Evolutionary conservation across 2,329 filamentous ascomycete genomes (phyloP), one percentile per base, ranked within the genome.

Genomic region (Ploettnerulaceae sp.): DNA sequence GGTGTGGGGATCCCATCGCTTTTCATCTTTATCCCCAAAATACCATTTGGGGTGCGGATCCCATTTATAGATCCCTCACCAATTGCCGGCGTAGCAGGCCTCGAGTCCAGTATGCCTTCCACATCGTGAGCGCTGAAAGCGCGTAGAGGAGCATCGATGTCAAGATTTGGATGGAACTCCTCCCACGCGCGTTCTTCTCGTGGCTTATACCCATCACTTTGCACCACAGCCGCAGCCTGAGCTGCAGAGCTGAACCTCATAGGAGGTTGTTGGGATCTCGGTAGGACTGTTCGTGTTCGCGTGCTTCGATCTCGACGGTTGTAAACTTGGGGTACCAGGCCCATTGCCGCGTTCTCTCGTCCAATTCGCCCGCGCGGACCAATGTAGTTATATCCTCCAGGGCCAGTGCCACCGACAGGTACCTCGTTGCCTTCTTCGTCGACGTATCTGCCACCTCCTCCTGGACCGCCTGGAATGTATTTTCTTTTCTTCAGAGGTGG

Each of bases 121-220:
- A 97, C 84, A 55, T 95, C 87, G 53, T 93, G 83, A 2, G 89
- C 82, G 38, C 77, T 81, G 62, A 90, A 90, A 2, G 95, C 74
- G 56, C 84, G 80, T 54, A 96, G 84, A 3, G 78, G 79, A 9
- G 77, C 77, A 47, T 95, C 89, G 38, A 96, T 89, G 69, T 97
- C 90, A 42, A 98, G 78, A 60, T 96, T 88, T 0, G 89, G 89
- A 66, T 98, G 93, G 55, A 97, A 97, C 65, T 98, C 93, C 62
- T 96, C 90, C 89, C 91, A 98, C 42, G 89, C 88, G 53, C 91
- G 82, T 70, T 98, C 93, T 69, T 98, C 93, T 61, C 93, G 79
- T 24, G 93, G 93, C 66, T 98, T 98, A 69, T 97, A 97, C 40
- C 91, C 90, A 71, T 97, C 93, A 60, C 82, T 90, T 63, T 95